phyloP scores from a whole-genome alignment of 2,329 filamentous ascomycete genomes.

The Fusarium drepaniforme region DNA sequence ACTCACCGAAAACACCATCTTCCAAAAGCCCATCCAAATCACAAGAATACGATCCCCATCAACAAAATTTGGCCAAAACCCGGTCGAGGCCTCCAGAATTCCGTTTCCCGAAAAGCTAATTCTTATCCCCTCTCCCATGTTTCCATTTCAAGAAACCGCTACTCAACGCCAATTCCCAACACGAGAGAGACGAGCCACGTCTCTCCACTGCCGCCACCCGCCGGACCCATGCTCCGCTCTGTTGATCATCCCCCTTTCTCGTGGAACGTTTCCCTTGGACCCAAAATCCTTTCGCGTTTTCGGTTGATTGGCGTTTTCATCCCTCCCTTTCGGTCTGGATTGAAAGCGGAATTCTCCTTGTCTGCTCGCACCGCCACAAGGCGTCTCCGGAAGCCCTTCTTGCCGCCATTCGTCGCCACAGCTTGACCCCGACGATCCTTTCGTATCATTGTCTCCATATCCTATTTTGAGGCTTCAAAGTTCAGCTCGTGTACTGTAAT shows the following conservation, averaged over 20 bases:
- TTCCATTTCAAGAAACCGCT: conserved; percentile 28
- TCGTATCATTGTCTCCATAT: conserved; percentile 10
- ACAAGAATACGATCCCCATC: conserved; percentile 4
- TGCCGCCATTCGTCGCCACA: conserved; percentile 24
- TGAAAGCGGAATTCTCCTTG: background rate
- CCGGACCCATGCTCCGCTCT: conserved; percentile 24
- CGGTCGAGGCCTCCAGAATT: background rate
- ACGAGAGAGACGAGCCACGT: conserved; percentile 26
- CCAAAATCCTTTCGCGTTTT: background rate
- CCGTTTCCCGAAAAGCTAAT: conserved; percentile 5
- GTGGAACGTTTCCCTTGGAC: conserved; percentile 26
- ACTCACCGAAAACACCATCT: background rate
- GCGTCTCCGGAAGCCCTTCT: background rate
- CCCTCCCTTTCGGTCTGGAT: conserved; percentile 8
- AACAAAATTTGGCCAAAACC: conserved; percentile 7
- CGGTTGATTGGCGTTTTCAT: conserved; percentile 16
- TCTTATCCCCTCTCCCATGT: background rate
- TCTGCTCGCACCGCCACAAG: conserved; percentile 25
- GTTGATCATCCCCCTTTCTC: conserved; percentile 27
- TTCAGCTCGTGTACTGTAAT: conserved; percentile 4
- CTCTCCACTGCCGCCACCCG: conserved; percentile 21
- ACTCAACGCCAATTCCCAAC: background rate
- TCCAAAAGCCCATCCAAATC: background rate
- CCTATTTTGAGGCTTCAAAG: conserved; percentile 22
- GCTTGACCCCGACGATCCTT: conserved; percentile 9